Evolutionary conservation across 306 rosid species (phyloP).

Genomic region (Delonix regia): DNA sequence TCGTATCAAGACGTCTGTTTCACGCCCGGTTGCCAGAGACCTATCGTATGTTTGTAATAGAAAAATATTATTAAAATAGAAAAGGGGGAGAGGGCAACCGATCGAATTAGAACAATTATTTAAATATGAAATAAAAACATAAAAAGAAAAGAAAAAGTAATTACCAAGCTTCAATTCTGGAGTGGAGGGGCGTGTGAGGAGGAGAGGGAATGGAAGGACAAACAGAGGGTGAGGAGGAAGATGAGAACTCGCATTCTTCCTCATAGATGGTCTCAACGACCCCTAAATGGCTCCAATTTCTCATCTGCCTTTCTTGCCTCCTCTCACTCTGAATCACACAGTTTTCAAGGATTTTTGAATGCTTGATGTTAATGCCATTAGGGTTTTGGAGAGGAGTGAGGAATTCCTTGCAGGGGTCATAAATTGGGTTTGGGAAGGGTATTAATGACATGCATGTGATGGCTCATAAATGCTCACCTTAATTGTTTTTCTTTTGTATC

Average conservation of each 20-base stretch:
- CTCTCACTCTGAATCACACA: conserved; percentile 9
- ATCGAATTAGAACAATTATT: not conserved
- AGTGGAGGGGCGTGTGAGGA: conserved; percentile 66
- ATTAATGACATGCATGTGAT: conserved; percentile 69
- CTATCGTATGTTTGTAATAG: conserved; percentile 33
- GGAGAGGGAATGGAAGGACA: conserved; percentile 63
- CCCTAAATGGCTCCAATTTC: conserved; percentile 58
- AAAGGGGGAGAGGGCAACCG: not conserved
- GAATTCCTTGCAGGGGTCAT: conserved; percentile 34
- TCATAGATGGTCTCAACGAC: conserved; percentile 82
- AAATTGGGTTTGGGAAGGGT: conserved; percentile 39
- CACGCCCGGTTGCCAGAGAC: conserved; percentile 51
- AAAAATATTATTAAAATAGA: not conserved
- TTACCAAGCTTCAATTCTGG: conserved; percentile 66
- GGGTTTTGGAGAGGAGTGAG: conserved; percentile 36
- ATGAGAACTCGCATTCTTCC: conserved; percentile 66
- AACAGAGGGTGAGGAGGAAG: conserved; percentile 64
- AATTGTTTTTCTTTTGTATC: conserved; percentile 25
- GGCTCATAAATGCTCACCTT: conserved; percentile 63
- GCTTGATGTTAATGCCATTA: conserved; percentile 30
- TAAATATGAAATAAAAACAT: not conserved
- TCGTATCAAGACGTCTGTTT: conserved; percentile 59
- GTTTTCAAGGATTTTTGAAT: conserved; percentile 27
- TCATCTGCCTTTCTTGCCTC: conserved; percentile 34
- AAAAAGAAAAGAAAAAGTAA: not conserved